Evolutionary conservation across 164 flowering plant genomes (phyloP).

Genomic region (Chloranthus sessilifolius): DNA sequence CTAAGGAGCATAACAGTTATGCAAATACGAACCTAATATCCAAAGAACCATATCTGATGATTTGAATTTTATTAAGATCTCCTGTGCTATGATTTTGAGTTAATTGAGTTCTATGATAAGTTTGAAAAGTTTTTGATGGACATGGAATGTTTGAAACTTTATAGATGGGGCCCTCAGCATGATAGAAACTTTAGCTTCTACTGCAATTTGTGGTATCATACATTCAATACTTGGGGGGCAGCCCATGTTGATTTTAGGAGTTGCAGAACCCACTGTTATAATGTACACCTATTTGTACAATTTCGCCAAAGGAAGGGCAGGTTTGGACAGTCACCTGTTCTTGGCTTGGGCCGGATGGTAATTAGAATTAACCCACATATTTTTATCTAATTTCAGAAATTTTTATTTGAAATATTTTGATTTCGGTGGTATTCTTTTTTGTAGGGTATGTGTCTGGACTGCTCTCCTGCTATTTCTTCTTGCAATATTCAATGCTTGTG

Average conservation of each 20-base stretch:
- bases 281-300: conserved; percentile 56
- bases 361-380: neutral
- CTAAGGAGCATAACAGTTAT: no score
- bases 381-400: neutral
- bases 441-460: conserved; percentile 63
- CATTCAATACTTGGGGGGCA: conserved; percentile 63
- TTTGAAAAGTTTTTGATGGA: no score
- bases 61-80: no score
- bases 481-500: conserved; percentile 53
- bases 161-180: conserved; percentile 58
- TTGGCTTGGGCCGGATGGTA: conserved; percentile 68
- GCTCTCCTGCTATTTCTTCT: conserved; percentile 41
- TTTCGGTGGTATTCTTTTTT: neutral
- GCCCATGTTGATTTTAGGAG: conserved; percentile 54
- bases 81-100: no score
- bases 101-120: no score
- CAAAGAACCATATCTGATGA: no score
- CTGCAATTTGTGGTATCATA: conserved; percentile 60
- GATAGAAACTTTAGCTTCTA: conserved; percentile 53
- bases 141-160: no score
- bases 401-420: neutral
- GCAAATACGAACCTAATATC: no score
- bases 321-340: conserved; percentile 36
- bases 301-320: conserved; percentile 30
- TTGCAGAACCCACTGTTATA: conserved; percentile 67